These are phyloP conservation scores for Mikania micrantha DNA, from an alignment of 129 eudicot genomes.

Conservation along the genomic window DNA sequence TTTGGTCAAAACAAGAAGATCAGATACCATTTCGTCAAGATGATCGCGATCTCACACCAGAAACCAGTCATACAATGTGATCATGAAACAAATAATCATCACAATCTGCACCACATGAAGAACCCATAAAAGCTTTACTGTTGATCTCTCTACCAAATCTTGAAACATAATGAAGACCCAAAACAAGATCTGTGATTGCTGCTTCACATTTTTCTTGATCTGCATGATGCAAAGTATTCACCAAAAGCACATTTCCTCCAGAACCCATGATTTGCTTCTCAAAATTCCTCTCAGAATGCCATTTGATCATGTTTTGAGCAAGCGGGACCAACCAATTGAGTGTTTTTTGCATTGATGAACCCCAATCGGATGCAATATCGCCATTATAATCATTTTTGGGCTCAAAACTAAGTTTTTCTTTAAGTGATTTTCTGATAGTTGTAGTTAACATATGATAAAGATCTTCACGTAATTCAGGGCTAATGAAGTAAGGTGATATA, in stretches of 20 bases:
- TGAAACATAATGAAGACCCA: slow-evolving; percentile 72
- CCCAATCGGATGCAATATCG: slow-evolving; percentile 64
- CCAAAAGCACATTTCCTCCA: slow-evolving; percentile 60
- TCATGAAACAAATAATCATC: slow-evolving; percentile 29
- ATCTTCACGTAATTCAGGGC: slow-evolving; percentile 82
- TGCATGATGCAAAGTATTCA: slow-evolving; percentile 83
- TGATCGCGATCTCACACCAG: neutral
- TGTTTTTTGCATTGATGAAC: slow-evolving; percentile 37
- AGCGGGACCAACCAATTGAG: slow-evolving; percentile 87
- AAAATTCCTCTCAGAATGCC: slow-evolving; percentile 80
- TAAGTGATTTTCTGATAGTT: slow-evolving; percentile 47
- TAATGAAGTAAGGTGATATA: slow-evolving; percentile 69
- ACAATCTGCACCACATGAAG: slow-evolving; percentile 21
- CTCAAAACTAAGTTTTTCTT: slow-evolving; percentile 41
- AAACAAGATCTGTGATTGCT: slow-evolving; percentile 62
- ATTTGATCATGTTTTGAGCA: slow-evolving; percentile 80
- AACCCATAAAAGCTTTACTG: slow-evolving; percentile 37
- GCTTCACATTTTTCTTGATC: slow-evolving; percentile 65
- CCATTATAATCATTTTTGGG: slow-evolving; percentile 37
- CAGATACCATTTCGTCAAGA: neutral
- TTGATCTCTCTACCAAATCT: slow-evolving; percentile 52
- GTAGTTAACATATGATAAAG: slow-evolving; percentile 73
- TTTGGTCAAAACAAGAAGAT: neutral
- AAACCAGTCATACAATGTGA: slow-evolving; percentile 3
- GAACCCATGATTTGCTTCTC: slow-evolving; percentile 57